Conservation (phyloP, 139 green algal species). For the Ettlia oleoabundans region DNA sequence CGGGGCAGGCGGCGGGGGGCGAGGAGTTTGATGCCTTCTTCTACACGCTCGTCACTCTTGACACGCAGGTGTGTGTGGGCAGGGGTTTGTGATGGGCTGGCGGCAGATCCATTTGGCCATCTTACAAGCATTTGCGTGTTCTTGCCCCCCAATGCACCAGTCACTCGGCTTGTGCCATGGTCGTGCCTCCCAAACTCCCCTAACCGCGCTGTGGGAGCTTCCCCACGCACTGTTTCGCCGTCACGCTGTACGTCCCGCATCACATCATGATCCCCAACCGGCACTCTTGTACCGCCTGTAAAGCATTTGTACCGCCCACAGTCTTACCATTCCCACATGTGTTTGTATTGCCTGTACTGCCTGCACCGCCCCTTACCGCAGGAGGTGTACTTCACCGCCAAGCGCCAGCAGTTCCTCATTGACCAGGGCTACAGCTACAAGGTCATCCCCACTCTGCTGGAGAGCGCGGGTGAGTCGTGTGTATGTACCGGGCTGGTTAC, state of each 20-base stretch:
- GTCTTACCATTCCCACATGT: too few species aligned
- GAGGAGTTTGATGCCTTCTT: slow-evolving; percentile 98
- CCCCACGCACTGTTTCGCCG: too few species aligned
- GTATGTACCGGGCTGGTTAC: neutral
- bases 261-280: too few species aligned
- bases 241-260: too few species aligned
- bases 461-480: slow-evolving; percentile 42
- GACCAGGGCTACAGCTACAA: slow-evolving; percentile 99
- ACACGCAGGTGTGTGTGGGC: slow-evolving; percentile 65
- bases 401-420: slow-evolving; percentile 99
- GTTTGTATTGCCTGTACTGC: neutral
- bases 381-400: slow-evolving; percentile 98
- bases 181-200: too few species aligned
- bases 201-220: too few species aligned
- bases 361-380: slow-evolving; percentile 38
- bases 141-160: too few species aligned
- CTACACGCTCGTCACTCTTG: slow-evolving; percentile 98
- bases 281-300: too few species aligned
- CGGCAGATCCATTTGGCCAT: too few species aligned
- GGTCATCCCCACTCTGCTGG: slow-evolving; percentile 89
- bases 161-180: too few species aligned
- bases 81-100: neutral
- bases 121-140: too few species aligned
- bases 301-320: too few species aligned
- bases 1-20: slow-evolving; percentile 35